These are phyloP conservation scores for Fraxinus baroniana DNA, from an alignment of 305 asterid genomes.

Conservation along the genomic window DNA sequence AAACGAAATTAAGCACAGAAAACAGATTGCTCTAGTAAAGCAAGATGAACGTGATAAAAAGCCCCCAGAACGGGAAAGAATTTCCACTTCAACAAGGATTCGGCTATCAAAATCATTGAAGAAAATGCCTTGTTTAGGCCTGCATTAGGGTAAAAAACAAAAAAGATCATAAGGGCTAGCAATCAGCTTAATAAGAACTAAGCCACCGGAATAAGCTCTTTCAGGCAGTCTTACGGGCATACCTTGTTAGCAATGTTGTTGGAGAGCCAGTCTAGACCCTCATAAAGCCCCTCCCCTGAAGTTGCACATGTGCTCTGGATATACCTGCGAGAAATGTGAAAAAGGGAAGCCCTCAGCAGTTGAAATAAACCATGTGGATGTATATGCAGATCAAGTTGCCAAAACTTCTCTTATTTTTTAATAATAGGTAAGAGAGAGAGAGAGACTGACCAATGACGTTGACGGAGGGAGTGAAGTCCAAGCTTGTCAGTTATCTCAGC, in stretches of 20 bases:
- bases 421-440: neutral
- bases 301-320: constrained; percentile 82
- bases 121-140: constrained; percentile 1
- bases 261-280: constrained; percentile 86
- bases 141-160: neutral
- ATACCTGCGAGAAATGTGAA: constrained; percentile 46
- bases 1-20: neutral
- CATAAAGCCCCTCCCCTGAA: constrained; percentile 74
- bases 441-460: constrained; percentile 73
- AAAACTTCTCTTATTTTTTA: neutral
- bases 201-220: neutral
- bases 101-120: neutral
- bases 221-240: neutral
- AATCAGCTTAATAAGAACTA: neutral
- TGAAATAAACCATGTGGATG: neutral
- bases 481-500: constrained; percentile 95
- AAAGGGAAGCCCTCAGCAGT: neutral
- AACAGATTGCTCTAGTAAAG: neutral
- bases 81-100: neutral
- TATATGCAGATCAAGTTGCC: neutral
- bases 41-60: neutral
- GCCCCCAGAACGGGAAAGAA: neutral
- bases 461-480: constrained; percentile 86
- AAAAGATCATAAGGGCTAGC: neutral
- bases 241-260: constrained; percentile 79